Percentiles rank a stretch among this genome's conserved stretches.
phyloP scores from a whole-genome alignment of 768 basidiomycete genomes.

The Galerina sulciceps region DNA sequence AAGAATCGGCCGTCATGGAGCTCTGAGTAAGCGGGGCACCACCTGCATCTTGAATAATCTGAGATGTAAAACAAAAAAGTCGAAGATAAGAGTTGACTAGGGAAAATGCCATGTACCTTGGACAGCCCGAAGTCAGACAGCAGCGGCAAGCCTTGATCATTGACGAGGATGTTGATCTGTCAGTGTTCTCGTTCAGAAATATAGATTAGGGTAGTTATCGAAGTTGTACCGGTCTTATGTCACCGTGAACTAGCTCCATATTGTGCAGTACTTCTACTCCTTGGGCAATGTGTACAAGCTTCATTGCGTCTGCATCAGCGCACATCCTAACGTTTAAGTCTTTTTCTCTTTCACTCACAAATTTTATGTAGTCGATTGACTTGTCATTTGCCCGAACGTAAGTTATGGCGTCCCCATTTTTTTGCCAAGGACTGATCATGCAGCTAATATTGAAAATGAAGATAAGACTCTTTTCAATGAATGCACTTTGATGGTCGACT shows the following conservation, averaged over 20 bases:
- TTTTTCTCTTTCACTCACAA: conserved; percentile 34
- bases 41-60: conserved; percentile 63
- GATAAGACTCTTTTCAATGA: not conserved
- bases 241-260: conserved; percentile 58
- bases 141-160: conserved; percentile 47
- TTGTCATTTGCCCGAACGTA: conserved; percentile 46
- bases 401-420: conserved; percentile 51
- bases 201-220: not conserved
- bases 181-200: not conserved
- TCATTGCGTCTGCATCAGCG: not conserved
- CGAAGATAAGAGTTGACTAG: too few species aligned
- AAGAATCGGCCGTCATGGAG: conserved; percentile 47
- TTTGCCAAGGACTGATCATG: conserved; percentile 64
- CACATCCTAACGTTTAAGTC: not conserved
- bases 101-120: conserved; percentile 34
- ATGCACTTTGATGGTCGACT: conserved; percentile 9
- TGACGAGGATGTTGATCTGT: conserved; percentile 55
- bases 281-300: conserved; percentile 51
- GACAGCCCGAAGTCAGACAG: conserved; percentile 64
- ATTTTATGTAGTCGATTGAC: conserved; percentile 41
- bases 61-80: not conserved
- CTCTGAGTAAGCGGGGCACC: conserved; percentile 62
- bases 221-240: conserved; percentile 51
- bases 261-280: conserved; percentile 54
- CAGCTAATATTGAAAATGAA: conserved; percentile 37